A percentile compares a stretch with the other conserved stretches of the same genome.
phyloP scores from a whole-genome alignment of 306 rosid genomes.

The Lupinus albus region DNA sequence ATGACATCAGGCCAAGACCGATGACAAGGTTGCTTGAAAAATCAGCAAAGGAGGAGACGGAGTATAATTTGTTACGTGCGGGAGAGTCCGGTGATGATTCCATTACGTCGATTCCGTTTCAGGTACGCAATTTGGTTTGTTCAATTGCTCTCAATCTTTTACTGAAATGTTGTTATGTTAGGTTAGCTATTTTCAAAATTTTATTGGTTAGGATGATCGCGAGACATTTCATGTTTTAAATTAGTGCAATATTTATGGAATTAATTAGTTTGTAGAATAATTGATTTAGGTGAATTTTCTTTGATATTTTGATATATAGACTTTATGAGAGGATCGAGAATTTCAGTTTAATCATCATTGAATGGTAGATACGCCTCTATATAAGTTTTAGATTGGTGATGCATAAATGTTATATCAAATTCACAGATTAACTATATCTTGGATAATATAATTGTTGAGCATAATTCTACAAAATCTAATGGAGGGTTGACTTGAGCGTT shows the following conservation, averaged over 20 bases:
- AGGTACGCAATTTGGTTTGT: constrained; percentile 57
- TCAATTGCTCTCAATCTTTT: background rate
- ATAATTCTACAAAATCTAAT: background rate
- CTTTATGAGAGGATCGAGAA: background rate
- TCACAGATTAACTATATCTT: background rate
- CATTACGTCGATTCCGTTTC: constrained; percentile 76
- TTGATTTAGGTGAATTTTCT: constrained; percentile 21
- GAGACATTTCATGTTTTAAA: constrained; percentile 16
- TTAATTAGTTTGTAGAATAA: background rate
- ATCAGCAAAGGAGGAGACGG: constrained; percentile 45
- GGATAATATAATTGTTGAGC: constrained; percentile 17
- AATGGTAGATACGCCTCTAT: too few species aligned
- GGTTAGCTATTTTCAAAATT: constrained; percentile 27
- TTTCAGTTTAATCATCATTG: too few species aligned
- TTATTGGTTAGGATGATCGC: constrained; percentile 6
- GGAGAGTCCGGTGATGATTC: constrained; percentile 81
- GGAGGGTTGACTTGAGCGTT: constrained; percentile 31
- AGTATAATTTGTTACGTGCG: constrained; percentile 45
- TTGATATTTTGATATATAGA: constrained; percentile 30
- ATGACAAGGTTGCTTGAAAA: constrained; percentile 54
- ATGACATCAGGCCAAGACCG: constrained; percentile 46
- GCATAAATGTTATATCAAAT: too few species aligned
- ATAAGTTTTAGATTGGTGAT: too few species aligned
- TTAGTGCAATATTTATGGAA: constrained; percentile 1
- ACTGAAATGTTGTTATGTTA: background rate